Base-by-base conservation (phyloP, 2,329 filamentous ascomycete genomes). In the Hypoxylon sp. region DNA sequence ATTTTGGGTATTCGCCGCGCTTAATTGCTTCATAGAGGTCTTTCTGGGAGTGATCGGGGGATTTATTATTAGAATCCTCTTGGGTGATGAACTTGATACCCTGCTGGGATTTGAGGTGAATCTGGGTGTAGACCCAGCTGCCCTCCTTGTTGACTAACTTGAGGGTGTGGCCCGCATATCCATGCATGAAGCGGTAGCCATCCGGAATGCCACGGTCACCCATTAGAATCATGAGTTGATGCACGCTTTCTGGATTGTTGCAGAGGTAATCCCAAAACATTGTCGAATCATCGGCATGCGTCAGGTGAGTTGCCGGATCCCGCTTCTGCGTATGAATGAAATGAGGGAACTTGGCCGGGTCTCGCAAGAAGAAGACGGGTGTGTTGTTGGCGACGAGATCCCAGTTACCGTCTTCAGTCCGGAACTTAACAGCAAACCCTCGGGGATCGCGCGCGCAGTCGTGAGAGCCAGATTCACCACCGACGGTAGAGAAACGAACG, bases 301-400 rank as follows among this genome's bases (percentile, higher is more conserved):
- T 89, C 51, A 92, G 79, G 76, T 93, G 90, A 23, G 89, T 92
- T 67, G 88, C 84, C 0, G 91, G 91, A 77, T 93, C 84, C 45
- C 90, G 85, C 83, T 93, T 93, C 78, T 94, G 91, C 1, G 90
- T 91, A 80, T 92, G 90, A 67, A 92, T 92, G 78, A 93, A 90
- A 74, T 89, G 81, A 29, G 90, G 90, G 79, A 92, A 93, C 76
- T 93, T 92, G 73, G 85, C 85, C 1, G 91, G 89, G 70, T 93
- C 91, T 37, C 91, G 84, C 21, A 93, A 73, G 82, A 94, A 93
- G 83, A 94, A 94, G 19, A 93, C 83, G 1, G 91, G 91, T 0
- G 89, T 93, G 79, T 93, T 92, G 81, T 91, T 92, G 75, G 86
- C 89, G 19, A 92, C 90, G 82, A 89, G 87, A 75, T 93, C 90